Evolutionary conservation across 2,329 filamentous ascomycete species (phyloP).

Genomic region (Xylariaceae sp.): DNA sequence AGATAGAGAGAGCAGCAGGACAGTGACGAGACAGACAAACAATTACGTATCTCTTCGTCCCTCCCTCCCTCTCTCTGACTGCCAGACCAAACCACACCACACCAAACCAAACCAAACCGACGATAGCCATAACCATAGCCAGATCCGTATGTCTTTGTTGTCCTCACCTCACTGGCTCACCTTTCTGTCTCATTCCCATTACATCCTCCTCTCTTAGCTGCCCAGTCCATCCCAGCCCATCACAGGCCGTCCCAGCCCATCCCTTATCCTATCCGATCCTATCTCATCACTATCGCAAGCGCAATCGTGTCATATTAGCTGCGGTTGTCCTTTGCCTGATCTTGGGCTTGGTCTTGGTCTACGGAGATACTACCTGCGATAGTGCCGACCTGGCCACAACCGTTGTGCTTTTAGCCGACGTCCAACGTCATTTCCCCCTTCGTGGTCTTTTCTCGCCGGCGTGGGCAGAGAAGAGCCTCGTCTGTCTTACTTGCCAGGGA

Average conservation of each 20-base stretch:
- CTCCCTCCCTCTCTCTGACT: not conserved
- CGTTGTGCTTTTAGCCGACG: not conserved
- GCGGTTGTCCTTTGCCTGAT: not conserved
- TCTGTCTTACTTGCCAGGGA: constrained; percentile 7
- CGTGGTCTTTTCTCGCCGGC: not conserved
- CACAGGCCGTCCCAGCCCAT: not conserved
- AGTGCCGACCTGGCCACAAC: constrained; percentile 4
- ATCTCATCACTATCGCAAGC: not conserved
- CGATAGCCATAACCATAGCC: no score
- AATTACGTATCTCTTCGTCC: not conserved
- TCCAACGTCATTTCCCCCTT: constrained; percentile 12
- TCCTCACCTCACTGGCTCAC: not conserved
- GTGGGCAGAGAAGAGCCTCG: constrained; percentile 9
- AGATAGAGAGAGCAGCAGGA: not conserved
- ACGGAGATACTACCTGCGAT: not conserved
- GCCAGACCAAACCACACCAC: no score
- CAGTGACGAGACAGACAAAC: not conserved
- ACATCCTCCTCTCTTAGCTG: no score
- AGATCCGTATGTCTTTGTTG: not conserved
- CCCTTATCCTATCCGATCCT: not conserved
- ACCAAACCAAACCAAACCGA: no score
- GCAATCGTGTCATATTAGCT: not conserved
- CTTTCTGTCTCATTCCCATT: not conserved
- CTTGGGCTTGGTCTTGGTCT: not conserved
- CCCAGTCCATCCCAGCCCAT: no score